Evolutionary conservation across 306 rosid species (phyloP), one percentile per base, ranked within the genome.

Genomic region (Citrullus mucosospermus): DNA sequence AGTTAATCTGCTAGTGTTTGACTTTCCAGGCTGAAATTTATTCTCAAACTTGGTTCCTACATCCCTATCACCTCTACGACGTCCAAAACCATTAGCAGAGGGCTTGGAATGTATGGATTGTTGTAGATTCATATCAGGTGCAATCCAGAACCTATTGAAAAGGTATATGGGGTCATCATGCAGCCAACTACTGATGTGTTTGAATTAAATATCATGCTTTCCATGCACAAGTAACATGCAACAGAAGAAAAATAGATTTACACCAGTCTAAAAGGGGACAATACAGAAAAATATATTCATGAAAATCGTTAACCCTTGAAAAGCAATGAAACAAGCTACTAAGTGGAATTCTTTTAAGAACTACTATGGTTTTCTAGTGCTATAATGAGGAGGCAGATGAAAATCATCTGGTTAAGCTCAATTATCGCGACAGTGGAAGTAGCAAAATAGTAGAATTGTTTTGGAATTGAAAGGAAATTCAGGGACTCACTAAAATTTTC

Each of bases 31-130:
- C 60, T 85, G 85, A 4, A 80, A 83, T 83, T 80, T 95, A 82
- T 85, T 86, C 78, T 88, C 97, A 13, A 78, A 63, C 84, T 87
- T 89, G 66, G 86, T 36, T 59, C 88, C 89, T 77, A 87, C 88
- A 78, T 89, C 97, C 87, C 90, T 86, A 41, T 88, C 97, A 34
- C 90, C 87, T 85, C 93, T 95, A 53, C 93, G 83, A 80, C 96
- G 96, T 78, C 89, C 90, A 88, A 86, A 90, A 78, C 97, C 99
- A 87, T 95, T 95, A 67, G 87, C 62, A 81, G 96, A 85, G 55
- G 92, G 81, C 87, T 88, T 92, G 59, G 89, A 77, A 77, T 86
- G 96, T 77, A 80, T 81, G 83, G 85, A 80, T 78, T 69, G 97
- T 81, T 91, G 96, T 79, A 82, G 79, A 92, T 65, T 91, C 97